phyloP scores from a whole-genome alignment of 495 filamentous ascomycete species.

The Penicillium ochrochloron region DNA sequence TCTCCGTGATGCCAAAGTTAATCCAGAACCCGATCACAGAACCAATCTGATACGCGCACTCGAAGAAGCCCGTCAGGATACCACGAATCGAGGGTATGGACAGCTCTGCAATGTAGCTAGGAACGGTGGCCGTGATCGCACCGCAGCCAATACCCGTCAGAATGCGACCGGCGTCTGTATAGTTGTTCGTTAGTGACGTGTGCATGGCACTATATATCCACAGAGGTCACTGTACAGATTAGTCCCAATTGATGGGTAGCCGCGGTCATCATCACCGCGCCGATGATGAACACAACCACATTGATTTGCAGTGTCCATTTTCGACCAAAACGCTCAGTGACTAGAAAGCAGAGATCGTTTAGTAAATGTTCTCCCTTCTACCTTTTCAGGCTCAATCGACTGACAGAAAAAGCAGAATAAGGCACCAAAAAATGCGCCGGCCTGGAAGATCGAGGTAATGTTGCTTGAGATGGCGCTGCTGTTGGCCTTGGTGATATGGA shows the following conservation, averaged over 20 bases:
- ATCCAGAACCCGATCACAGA: conserved; percentile 67
- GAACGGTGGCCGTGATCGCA: conserved; percentile 68
- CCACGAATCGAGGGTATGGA: conserved; percentile 72
- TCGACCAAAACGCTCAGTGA: conserved; percentile 20
- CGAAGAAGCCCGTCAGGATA: conserved; percentile 68
- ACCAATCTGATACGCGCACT: conserved; percentile 66
- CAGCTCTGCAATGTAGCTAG: conserved; percentile 73
- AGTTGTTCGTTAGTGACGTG: conserved; percentile 12
- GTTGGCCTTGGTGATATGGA: conserved; percentile 44
- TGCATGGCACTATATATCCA: no score
- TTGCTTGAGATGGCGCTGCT: conserved; percentile 58
- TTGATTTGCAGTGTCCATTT: conserved; percentile 11
- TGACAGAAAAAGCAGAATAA: conserved; percentile 40
- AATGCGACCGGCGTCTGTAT: conserved; percentile 64
- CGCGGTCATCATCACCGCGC: conserved; percentile 13
- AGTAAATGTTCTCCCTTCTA: neutral
- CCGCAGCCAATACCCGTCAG: conserved; percentile 69
- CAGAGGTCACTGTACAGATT: conserved; percentile 31
- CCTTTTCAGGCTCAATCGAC: neutral
- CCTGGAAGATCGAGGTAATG: conserved; percentile 64
- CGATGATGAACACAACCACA: conserved; percentile 12
- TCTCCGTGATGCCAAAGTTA: conserved; percentile 37
- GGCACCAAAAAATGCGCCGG: conserved; percentile 62
- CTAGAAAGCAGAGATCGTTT: neutral
- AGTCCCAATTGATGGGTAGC: conserved; percentile 11